Evolutionary conservation across 2,329 filamentous ascomycete genomes (phyloP), one percentile per base, ranked within the genome.

Genomic region (Fusarium coicis): DNA sequence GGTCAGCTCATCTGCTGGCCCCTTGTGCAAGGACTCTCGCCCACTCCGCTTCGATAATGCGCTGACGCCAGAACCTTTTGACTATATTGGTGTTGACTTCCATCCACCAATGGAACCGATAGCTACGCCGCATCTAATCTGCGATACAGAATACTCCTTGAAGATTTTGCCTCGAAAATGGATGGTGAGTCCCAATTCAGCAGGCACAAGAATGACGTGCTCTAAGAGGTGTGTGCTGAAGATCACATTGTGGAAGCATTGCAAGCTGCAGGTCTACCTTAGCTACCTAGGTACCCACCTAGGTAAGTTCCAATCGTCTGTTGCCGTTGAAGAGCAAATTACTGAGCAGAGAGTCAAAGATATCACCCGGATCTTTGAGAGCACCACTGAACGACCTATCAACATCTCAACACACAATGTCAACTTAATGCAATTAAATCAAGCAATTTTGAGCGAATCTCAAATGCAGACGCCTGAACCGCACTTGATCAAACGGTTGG

Each of bases 381-480:
- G 23, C 23, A 30, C 32, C 39, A n/a, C 36, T 60, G 34, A 61
- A 55, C 50, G 43, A 44, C 57, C 59, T 62, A 66, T 57, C 59
- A 53, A 5, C 46, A 52, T 36, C 43, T 65, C 21, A 40, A 46
- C 21, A 32, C 26, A 26, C 21, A 44, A 57, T 30, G 32, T 18
- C 23, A 47, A 23, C 36, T 23, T 21, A 23, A 30, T 53, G 42
- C 37, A 42, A 59, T 72, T 57, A 44, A 66, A 58, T 52, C 60
- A 58, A 34, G 26, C 19, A 32, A 49, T 26, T 30, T 54, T 62
- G 21, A 34, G 47, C 34, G 55, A 70, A 74, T 73, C 42, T 73
- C 42, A 61, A 70, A 70, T 46, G 18, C 30, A 63, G 23, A 73
- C 55, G 68, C 72, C 72, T 44, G 55, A 73, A 54, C 68, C 72